These are phyloP conservation scores for Sugiyamaella castrensis DNA, from an alignment of 1,139 yeast genomes.

Conservation along the genomic window DNA sequence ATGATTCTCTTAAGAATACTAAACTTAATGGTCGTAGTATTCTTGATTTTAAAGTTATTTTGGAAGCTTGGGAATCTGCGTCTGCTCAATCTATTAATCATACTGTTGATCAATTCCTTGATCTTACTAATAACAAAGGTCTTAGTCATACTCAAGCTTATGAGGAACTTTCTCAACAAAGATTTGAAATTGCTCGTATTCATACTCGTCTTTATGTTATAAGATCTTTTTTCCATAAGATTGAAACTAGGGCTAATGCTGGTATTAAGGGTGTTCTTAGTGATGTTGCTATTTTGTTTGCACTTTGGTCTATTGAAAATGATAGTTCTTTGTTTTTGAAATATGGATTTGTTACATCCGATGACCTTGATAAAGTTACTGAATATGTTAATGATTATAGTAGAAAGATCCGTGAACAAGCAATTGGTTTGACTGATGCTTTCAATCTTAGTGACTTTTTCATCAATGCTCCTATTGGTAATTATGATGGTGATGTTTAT, in stretches of 20 bases:
- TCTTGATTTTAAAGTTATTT: slow-evolving; percentile 34
- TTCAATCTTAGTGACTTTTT: slow-evolving; percentile 83
- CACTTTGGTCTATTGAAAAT: slow-evolving; percentile 68
- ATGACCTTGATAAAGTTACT: slow-evolving; percentile 37
- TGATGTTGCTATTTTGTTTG: slow-evolving; percentile 57
- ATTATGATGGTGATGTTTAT: slow-evolving; percentile 81
- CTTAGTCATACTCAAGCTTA: slow-evolving; percentile 38
- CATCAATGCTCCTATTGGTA: slow-evolving; percentile 83
- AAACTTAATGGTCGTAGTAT: slow-evolving; percentile 32
- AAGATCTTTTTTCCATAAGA: slow-evolving; percentile 38
- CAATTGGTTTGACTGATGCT: slow-evolving; percentile 82
- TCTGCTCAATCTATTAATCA: slow-evolving; percentile 37
- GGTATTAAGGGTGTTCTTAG: slow-evolving; percentile 41
- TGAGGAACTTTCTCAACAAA: slow-evolving; percentile 44
- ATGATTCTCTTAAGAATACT: slow-evolving; percentile 24
- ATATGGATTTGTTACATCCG: slow-evolving; percentile 48
- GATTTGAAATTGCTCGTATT: slow-evolving; percentile 45
- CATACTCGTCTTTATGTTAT: slow-evolving; percentile 43
- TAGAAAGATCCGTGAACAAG: slow-evolving; percentile 54
- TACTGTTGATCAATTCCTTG: slow-evolving; percentile 35
- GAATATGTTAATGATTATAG: slow-evolving; percentile 39
- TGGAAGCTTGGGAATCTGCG: slow-evolving; percentile 44
- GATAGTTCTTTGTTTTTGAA: slow-evolving; percentile 77
- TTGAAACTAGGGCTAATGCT: slow-evolving; percentile 28
- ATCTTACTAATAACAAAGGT: slow-evolving; percentile 30